Evolutionary conservation across 2,329 filamentous ascomycete species (phyloP).

Genomic region (Penicillium brasilianum): DNA sequence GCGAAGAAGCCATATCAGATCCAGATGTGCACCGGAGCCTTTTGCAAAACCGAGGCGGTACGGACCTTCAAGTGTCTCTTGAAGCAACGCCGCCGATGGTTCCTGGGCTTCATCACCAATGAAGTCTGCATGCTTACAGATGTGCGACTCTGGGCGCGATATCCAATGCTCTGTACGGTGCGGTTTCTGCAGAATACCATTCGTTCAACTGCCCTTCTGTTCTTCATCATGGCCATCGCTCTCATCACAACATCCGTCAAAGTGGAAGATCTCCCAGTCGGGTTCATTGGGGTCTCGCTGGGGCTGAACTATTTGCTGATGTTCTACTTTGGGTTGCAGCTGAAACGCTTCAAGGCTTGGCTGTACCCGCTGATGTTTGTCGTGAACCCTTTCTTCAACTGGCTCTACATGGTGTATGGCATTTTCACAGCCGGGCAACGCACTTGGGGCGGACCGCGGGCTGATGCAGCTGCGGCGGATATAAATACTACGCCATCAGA

Average conservation of each 20-base stretch:
- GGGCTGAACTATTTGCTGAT: conserved; percentile 94
- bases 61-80: conserved; percentile 83
- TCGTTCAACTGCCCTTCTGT: conserved; percentile 87
- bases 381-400: conserved; percentile 95
- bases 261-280: conserved; percentile 79
- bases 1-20: conserved; percentile 93
- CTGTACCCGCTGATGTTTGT: conserved; percentile 95
- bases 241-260: conserved; percentile 82
- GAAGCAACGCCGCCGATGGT: conserved; percentile 96
- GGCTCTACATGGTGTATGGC: conserved; percentile 97
- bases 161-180: conserved; percentile 82
- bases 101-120: conserved; percentile 96
- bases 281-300: conserved; percentile 90
- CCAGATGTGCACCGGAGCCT: conserved; percentile 95
- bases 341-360: conserved; percentile 90
- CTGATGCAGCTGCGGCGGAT: conserved; percentile 83
- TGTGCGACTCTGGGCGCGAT: conserved; percentile 85
- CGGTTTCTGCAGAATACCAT: conserved; percentile 97
- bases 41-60: conserved; percentile 97
- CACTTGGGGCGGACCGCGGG: conserved; percentile 93
- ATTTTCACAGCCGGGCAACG: conserved; percentile 93
- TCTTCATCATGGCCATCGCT: conserved; percentile 91
- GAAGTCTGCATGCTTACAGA: conserved; percentile 98
- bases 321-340: conserved; percentile 89
- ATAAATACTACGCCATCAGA: conserved; percentile 75